phyloP scores from a whole-genome alignment of 352 stramenopile species.

The Phytopythium helicoides region DNA sequence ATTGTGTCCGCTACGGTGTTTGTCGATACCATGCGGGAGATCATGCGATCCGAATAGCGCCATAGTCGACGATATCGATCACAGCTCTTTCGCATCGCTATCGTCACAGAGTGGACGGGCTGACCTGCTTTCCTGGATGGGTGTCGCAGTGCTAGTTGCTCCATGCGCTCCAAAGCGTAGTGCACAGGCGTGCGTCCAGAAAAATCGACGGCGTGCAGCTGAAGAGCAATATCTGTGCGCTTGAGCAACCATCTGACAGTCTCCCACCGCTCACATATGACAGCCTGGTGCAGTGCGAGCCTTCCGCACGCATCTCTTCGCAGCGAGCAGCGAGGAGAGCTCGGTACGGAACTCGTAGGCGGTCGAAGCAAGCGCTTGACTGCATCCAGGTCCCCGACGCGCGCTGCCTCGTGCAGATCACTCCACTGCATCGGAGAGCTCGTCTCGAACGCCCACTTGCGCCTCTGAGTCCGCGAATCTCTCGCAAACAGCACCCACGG shows the following conservation, averaged over 20 bases:
- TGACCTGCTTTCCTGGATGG: neutral
- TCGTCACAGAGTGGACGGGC: neutral
- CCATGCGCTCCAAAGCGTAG: conserved; percentile 47
- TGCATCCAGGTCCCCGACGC: neutral
- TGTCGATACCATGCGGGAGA: conserved; percentile 10
- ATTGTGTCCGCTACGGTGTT: too few relatives aligned
- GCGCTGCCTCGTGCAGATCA: neutral
- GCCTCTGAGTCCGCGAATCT: conserved; percentile 10
- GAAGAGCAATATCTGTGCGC: conserved; percentile 32
- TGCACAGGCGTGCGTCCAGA: conserved; percentile 33
- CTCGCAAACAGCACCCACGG: conserved; percentile 46
- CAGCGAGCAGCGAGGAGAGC: conserved; percentile 26
- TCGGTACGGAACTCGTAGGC: neutral
- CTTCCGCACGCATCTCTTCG: conserved; percentile 36
- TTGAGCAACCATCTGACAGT: conserved; percentile 30
- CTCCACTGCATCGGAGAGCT: neutral
- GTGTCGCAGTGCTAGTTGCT: conserved; percentile 15
- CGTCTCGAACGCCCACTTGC: conserved; percentile 30
- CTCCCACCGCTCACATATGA: conserved; percentile 31
- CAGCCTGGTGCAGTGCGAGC: conserved; percentile 50
- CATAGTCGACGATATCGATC: conserved; percentile 35
- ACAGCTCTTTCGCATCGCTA: conserved; percentile 11
- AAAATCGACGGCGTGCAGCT: conserved; percentile 41
- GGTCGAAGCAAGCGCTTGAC: conserved; percentile 5
- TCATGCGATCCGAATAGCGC: conserved; percentile 34